These are phyloP conservation scores for Nectriaceae sp. DNA, from an alignment of 2,329 filamentous ascomycete species.

Conservation along the genomic window DNA sequence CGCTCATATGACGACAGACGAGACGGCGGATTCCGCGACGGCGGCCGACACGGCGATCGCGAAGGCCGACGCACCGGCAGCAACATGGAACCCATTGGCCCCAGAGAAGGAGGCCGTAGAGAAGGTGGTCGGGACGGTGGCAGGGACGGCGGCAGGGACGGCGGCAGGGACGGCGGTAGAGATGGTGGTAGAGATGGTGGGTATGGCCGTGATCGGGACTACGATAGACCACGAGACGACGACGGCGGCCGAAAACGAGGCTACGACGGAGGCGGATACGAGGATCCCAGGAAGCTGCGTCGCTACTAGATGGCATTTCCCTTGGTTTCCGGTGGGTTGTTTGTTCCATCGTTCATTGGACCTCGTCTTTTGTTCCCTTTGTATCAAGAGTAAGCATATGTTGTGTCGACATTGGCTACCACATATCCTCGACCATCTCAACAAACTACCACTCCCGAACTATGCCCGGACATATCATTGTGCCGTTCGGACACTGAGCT, in stretches of 20 bases:
- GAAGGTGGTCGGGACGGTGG: conserved; percentile 27
- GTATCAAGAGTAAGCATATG: conserved; percentile 25
- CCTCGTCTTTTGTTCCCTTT: conserved; percentile 19
- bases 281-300: conserved; percentile 71
- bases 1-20: conserved; percentile 62
- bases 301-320: conserved; percentile 50
- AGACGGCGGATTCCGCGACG: conserved; percentile 50
- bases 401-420: conserved; percentile 11
- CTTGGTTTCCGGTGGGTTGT: conserved; percentile 27
- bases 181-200: conserved; percentile 28
- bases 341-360: conserved; percentile 16
- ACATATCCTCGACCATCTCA: no score
- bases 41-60: conserved; percentile 41
- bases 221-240: conserved; percentile 59
- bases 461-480: no score
- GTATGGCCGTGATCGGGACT: conserved; percentile 54
- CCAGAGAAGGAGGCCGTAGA: conserved; percentile 50
- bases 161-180: conserved; percentile 47
- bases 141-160: conserved; percentile 54
- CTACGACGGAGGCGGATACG: conserved; percentile 78
- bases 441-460: no score
- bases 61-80: conserved; percentile 65
- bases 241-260: conserved; percentile 63
- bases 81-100: conserved; percentile 82
- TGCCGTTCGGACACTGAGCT: no score